Evolutionary conservation across 1,284 basidiomycete genomes (phyloP), one percentile per base, ranked within the genome.

Genomic region (Ustilago esculenta): DNA sequence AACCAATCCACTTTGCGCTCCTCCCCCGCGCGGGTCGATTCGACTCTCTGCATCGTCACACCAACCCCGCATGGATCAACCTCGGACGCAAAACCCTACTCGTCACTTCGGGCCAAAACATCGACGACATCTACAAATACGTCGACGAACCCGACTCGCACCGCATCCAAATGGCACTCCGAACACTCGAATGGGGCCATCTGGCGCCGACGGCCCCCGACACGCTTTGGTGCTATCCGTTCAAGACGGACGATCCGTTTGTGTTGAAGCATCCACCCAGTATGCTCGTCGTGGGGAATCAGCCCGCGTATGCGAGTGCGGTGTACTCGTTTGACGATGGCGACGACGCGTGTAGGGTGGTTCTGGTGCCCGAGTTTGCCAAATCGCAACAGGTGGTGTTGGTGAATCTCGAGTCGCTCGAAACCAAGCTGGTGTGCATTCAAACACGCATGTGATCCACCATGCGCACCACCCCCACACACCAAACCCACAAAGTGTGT

Each of bases 191-290:
- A 76, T 98, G 94, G 96, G 86, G 92, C 63, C 96, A 98, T 83
- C 87, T 97, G 74, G 95, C 96, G 10, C 96, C 96, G 0, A 98
- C 95, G 1, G 94, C 95, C 12, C 96, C 96, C 12, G 96, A 99
- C 83, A 99, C 96, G 1, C 86, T 99, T 1, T 98, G 86, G 94
- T 97, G 95, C 79, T 95, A 97, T 81, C 96, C 96, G 9, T 98
- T 91, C 84, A 89, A 91, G 47, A 86, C 88, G 33, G 84, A 85
- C 9, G 96, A 99, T 81, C 96, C 96, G 0, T 98, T 99, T 83
- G 86, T 97, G 54, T 85, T 99, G 34, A 82, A 85, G 23, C 86
- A 90, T 77, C 89, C 91, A 8, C 96, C 96, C 9, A 88, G 97
- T 80, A 83, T 98, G 29, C 95, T 96, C 80, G 85, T 96, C 66